A percentile compares a stretch with the other conserved stretches of the same genome.
Conservation (phyloP, 2,329 filamentous ascomycete genomes). For the Botryotinia convoluta region DNA sequence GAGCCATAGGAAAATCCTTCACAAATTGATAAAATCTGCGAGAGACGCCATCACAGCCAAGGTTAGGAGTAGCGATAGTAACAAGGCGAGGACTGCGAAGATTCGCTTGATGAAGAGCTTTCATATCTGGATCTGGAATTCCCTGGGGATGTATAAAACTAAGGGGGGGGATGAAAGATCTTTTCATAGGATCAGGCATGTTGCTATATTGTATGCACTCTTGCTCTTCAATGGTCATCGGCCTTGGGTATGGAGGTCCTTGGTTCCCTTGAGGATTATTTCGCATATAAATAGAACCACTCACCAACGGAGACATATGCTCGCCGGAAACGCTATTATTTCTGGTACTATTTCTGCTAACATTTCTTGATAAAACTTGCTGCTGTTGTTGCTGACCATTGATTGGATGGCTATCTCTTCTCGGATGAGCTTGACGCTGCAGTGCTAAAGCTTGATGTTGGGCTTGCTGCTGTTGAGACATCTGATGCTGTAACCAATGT, state of each 20-base stretch:
- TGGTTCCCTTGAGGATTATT: not conserved
- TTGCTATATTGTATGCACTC: conserved; percentile 39
- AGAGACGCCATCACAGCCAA: conserved; percentile 30
- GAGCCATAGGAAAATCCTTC: conserved; percentile 49
- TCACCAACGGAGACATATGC: not conserved
- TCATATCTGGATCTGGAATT: conserved; percentile 45
- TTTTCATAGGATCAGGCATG: conserved; percentile 24
- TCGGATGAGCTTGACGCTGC: conserved; percentile 25
- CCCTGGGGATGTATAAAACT: conserved; percentile 40
- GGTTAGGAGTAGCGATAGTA: conserved; percentile 23
- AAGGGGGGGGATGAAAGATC: conserved; percentile 40
- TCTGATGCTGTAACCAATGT: conserved; percentile 12
- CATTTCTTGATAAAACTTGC: conserved; percentile 10
- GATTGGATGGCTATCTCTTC: conserved; percentile 21
- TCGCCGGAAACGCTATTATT: conserved; percentile 14
- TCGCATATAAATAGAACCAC: not conserved
- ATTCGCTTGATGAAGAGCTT: conserved; percentile 57
- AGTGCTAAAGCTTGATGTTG: conserved; percentile 23
- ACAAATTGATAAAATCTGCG: conserved; percentile 54
- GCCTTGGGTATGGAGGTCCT: not conserved
- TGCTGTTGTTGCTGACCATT: conserved; percentile 18
- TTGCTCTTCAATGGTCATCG: conserved; percentile 4
- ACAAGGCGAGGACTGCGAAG: conserved; percentile 51
- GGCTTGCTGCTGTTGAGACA: conserved; percentile 23
- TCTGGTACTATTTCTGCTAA: conserved; percentile 17